phyloP scores from a whole-genome alignment of 208 protist genomes.

The Acanthamoeba royreba region DNA sequence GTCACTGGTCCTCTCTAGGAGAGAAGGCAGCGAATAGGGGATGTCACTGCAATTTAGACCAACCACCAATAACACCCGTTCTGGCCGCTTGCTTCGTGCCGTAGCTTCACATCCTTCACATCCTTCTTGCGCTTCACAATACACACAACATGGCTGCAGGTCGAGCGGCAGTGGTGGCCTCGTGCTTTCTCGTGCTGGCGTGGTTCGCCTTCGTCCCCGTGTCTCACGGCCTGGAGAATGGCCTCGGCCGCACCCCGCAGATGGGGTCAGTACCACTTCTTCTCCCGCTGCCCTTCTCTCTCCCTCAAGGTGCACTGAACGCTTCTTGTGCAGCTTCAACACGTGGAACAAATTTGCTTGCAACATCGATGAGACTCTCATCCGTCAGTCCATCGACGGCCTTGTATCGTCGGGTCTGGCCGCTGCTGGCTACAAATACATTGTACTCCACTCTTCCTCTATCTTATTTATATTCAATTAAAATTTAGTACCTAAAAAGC shows the following conservation, averaged over 20 bases:
- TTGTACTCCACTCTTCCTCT: neutral
- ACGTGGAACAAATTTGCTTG: constrained; percentile 64
- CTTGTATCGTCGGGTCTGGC: constrained; percentile 26
- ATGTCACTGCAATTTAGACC: too few species aligned
- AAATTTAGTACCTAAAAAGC: neutral
- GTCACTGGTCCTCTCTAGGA: too few species aligned
- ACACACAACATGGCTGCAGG: too few species aligned
- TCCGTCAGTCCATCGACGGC: constrained; percentile 48
- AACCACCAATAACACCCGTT: too few species aligned
- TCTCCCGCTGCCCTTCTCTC: too few species aligned
- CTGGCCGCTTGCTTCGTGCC: too few species aligned
- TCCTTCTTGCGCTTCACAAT: too few species aligned
- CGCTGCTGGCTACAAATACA: constrained; percentile 9
- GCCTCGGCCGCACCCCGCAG: constrained; percentile 58
- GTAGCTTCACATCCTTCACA: too few species aligned
- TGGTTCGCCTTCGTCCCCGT: neutral
- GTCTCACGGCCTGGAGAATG: constrained; percentile 56
- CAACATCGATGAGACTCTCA: constrained; percentile 62
- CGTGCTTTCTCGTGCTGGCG: neutral
- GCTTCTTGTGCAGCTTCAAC: neutral
- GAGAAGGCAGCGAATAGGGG: too few species aligned
- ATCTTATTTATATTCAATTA: neutral
- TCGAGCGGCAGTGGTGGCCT: too few species aligned
- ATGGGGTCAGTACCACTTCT: constrained; percentile 71
- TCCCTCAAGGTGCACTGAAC: neutral